Conservation (phyloP, 2,329 filamentous ascomycete genomes). For the Atkinsonella hypoxylon region DNA sequence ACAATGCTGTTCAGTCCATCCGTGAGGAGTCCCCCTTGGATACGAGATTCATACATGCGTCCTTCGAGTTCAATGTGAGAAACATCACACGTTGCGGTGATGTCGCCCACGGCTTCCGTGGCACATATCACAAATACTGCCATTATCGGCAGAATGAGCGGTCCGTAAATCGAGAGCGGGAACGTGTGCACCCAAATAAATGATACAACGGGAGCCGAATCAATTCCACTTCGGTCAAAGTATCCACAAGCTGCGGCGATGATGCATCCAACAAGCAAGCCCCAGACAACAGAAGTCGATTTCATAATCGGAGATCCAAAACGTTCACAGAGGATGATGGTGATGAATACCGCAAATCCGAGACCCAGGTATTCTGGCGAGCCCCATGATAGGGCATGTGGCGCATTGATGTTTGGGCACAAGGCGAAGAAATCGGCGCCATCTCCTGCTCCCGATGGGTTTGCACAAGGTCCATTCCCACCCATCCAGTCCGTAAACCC, state of each 20-base stretch:
- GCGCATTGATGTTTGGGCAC: slow-evolving; percentile 57
- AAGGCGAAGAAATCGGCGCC: slow-evolving; percentile 36
- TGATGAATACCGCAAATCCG: slow-evolving; percentile 68
- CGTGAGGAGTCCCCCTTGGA: slow-evolving; percentile 68
- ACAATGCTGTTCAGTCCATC: slow-evolving; percentile 68
- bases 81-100: slow-evolving; percentile 73
- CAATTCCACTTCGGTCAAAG: slow-evolving; percentile 62
- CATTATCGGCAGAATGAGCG: slow-evolving; percentile 60
- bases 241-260: slow-evolving; percentile 69
- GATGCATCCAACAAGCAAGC: slow-evolving; percentile 63
- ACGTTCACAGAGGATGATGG: slow-evolving; percentile 69
- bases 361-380: slow-evolving; percentile 66
- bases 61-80: slow-evolving; percentile 65
- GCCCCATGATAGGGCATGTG: slow-evolving; percentile 65
- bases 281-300: slow-evolving; percentile 62
- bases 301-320: slow-evolving; percentile 82
- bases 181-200: slow-evolving; percentile 77
- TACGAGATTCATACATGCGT: slow-evolving; percentile 58
- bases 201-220: slow-evolving; percentile 55
- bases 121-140: slow-evolving; percentile 61
- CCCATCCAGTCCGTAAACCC: slow-evolving; percentile 73
- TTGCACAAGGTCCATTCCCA: slow-evolving; percentile 48
- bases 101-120: slow-evolving; percentile 70
- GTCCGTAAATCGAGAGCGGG: slow-evolving; percentile 57
- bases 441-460: slow-evolving; percentile 30